Percentiles rank a stretch among this genome's conserved stretches.
phyloP scores from a whole-genome alignment of 768 basidiomycete species.

The Calocybe cyanea region DNA sequence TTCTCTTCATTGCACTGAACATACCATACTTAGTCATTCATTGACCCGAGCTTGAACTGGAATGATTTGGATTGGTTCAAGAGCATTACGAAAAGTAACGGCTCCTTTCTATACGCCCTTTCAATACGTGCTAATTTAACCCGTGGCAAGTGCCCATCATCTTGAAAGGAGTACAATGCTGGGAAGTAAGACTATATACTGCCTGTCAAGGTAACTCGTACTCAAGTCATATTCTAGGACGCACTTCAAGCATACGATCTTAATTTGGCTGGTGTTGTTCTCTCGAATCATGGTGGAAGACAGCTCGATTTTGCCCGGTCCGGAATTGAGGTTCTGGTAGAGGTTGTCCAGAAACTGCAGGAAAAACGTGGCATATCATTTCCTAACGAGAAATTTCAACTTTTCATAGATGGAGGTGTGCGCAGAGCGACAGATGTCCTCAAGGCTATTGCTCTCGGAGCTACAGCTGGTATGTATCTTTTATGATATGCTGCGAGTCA shows the following conservation, averaged over 20 bases:
- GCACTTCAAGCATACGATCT: slow-evolving; percentile 80
- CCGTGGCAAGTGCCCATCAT: slow-evolving; percentile 72
- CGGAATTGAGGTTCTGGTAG: slow-evolving; percentile 86
- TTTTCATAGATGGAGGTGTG: slow-evolving; percentile 95
- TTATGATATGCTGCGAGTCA: slow-evolving; percentile 38
- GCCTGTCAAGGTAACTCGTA: not conserved
- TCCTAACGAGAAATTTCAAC: slow-evolving; percentile 76
- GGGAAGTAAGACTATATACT: slow-evolving; percentile 49
- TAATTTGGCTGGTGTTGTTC: slow-evolving; percentile 70
- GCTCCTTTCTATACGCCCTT: not conserved
- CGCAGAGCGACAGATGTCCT: slow-evolving; percentile 86
- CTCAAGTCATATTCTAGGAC: slow-evolving; percentile 42
- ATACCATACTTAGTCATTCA: slow-evolving; percentile 65
- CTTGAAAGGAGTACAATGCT: slow-evolving; percentile 85
- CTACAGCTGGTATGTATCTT: slow-evolving; percentile 63
- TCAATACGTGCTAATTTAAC: slow-evolving; percentile 33
- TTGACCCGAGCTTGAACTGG: slow-evolving; percentile 90
- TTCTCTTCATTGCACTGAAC: not conserved
- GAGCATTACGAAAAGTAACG: slow-evolving; percentile 62
- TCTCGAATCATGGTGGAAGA: slow-evolving; percentile 85
- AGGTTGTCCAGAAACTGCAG: slow-evolving; percentile 73
- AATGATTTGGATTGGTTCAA: slow-evolving; percentile 80
- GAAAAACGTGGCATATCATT: slow-evolving; percentile 63
- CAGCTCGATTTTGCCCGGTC: slow-evolving; percentile 81
- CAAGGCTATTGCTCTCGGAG: slow-evolving; percentile 85